Conservation (phyloP, 2,329 filamentous ascomycete species). For the Talaromyces sp. region DNA sequence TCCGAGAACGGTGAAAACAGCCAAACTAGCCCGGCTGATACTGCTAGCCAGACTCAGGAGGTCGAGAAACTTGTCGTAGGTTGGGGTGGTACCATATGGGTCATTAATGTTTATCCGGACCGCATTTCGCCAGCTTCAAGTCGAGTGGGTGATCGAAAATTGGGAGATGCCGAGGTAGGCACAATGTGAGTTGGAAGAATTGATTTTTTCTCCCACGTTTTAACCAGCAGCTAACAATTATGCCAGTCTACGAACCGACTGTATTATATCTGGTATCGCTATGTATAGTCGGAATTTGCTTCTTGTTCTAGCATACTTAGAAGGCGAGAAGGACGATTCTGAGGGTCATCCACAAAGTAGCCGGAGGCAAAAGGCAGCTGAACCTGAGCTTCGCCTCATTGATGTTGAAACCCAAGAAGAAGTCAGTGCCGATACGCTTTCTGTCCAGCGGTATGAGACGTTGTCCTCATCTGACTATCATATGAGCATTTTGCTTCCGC, state of each 20-base stretch:
- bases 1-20: slow-evolving; percentile 51
- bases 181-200: slow-evolving; percentile 65
- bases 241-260: slow-evolving; percentile 81
- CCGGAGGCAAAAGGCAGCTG: slow-evolving; percentile 70
- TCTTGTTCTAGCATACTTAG: slow-evolving; percentile 85
- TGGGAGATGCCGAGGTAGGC: slow-evolving; percentile 80
- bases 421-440: slow-evolving; percentile 79
- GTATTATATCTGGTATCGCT: slow-evolving; percentile 94
- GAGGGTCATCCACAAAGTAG: slow-evolving; percentile 60
- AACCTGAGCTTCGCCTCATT: slow-evolving; percentile 85
- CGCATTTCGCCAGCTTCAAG: slow-evolving; percentile 30
- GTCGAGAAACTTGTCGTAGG: slow-evolving; percentile 79
- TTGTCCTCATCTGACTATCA: slow-evolving; percentile 90
- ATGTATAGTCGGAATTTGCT: slow-evolving; percentile 90
- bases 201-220: neutral
- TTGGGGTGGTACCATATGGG: slow-evolving; percentile 95
- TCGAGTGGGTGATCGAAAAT: slow-evolving; percentile 50
- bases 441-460: slow-evolving; percentile 78
- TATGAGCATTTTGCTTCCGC: slow-evolving; percentile 73
- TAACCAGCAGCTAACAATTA: slow-evolving; percentile 19
- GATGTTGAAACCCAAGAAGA: slow-evolving; percentile 79
- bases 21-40: slow-evolving; percentile 37
- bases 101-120: slow-evolving; percentile 82
- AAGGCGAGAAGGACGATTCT: slow-evolving; percentile 63
- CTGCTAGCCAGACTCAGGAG: slow-evolving; percentile 36